Base-by-base conservation (phyloP, 2,329 filamentous ascomycete genomes). In the Colletotrichum eremochloae region DNA sequence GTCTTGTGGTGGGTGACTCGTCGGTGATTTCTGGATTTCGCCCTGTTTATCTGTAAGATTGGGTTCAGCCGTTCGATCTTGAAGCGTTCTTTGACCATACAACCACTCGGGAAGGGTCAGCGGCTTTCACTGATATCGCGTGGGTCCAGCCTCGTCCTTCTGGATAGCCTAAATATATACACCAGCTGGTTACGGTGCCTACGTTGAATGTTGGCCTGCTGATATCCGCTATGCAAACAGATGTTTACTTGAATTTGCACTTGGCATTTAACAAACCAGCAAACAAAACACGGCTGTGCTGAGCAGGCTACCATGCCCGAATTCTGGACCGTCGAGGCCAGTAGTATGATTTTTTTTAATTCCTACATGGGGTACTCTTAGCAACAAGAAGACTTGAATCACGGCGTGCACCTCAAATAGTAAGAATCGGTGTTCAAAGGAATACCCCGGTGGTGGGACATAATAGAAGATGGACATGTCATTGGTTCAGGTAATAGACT, bases 401-500 rank as follows among this genome's bases (percentile, higher is more conserved):
- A n/a, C 44, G 18, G 8, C 44, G 3, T n/a, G 11, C 36, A n/a
- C 9, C 15, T 46, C 18, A 9, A 46, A 46, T 14, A 20, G 18
- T 46, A n/a, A n/a, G 42, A 46, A 3, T n/a, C 7, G 44, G 8
- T 46, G n/a, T 46, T n/a, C 15, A 20, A 3, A 46, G 18, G 18
- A 3, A 46, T 46, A 0, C 14, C 15, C 18, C 42, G 18, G 42
- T 18, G 42, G 42, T 6, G 15, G 42, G 5, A 18, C 42, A 20
- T 18, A 18, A 18, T 2, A 20, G 4, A 20, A 44, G 15, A 18
- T 44, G 42, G 42, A 29, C 11, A 3, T 15, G 12, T 15, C 24
- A 24, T 29, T 29, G n/a, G 24, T 15, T 5, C 9, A 24, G 12
- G 12, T 52, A 24, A 71, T 73, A 2, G 75, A 77, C 46, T 80